Conservation (phyloP, 2,329 filamentous ascomycete genomes). For the Calonectria honghensis region DNA sequence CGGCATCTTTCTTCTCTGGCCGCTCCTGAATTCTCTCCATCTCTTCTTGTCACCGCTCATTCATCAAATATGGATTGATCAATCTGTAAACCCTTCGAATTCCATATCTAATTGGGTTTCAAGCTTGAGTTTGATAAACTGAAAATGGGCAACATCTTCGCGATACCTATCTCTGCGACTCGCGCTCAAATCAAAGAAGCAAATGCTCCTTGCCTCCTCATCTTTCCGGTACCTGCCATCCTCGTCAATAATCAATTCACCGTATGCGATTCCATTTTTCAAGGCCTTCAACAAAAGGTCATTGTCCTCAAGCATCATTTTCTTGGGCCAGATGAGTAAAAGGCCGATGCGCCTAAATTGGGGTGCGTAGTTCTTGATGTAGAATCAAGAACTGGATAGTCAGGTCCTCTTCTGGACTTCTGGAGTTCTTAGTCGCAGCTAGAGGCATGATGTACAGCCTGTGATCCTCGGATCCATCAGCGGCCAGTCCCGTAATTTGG, state of each 20-base stretch:
- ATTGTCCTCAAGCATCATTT: background rate
- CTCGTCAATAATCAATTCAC: background rate
- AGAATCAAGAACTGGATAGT: background rate
- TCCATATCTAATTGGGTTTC: background rate
- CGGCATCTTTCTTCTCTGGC: background rate
- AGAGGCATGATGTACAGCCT: conserved; percentile 9
- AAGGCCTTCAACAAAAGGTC: background rate
- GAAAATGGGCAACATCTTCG: background rate
- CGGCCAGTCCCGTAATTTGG: background rate
- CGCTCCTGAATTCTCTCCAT: background rate
- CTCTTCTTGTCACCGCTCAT: background rate
- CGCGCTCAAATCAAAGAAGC: background rate
- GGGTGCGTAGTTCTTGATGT: background rate
- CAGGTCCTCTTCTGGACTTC: background rate
- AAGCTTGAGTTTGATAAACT: background rate
- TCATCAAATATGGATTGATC: background rate
- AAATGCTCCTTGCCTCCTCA: background rate
- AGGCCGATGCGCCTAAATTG: background rate
- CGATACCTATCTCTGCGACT: background rate
- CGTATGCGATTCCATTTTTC: background rate
- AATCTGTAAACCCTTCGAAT: background rate
- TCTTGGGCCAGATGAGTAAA: background rate
- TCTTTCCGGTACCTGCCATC: background rate
- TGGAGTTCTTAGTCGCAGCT: background rate
- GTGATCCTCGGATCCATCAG: background rate